A percentile compares a stretch with the other conserved stretches of the same genome.
These are phyloP conservation scores for Cladophialophora exuberans DNA, from an alignment of 2,329 filamentous ascomycete genomes.

Conservation along the genomic window DNA sequence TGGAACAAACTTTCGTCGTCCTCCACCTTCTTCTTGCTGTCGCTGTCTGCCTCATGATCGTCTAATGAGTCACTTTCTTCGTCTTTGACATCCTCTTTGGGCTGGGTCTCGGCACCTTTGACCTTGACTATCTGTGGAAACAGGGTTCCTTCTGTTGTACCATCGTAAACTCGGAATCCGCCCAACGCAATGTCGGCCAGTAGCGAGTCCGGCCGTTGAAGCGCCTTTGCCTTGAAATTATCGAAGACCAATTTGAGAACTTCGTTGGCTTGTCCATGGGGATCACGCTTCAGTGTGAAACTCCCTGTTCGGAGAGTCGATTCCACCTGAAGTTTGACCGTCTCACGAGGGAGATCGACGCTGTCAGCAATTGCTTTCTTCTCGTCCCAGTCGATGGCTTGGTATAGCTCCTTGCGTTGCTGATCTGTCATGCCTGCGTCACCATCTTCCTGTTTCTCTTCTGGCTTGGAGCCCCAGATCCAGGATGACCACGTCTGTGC, in stretches of 20 bases:
- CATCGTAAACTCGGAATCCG: constrained; percentile 91
- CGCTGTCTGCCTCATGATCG: constrained; percentile 38
- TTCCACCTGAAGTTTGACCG: constrained; percentile 89
- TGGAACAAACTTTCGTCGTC: constrained; percentile 83
- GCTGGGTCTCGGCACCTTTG: constrained; percentile 74
- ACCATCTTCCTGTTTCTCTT: constrained; percentile 64
- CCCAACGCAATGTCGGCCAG: constrained; percentile 87
- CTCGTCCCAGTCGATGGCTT: constrained; percentile 98
- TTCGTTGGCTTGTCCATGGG: constrained; percentile 75
- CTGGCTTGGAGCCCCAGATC: constrained; percentile 82
- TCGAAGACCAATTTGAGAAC: constrained; percentile 93
- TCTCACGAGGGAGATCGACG: constrained; percentile 87
- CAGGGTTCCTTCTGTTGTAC: constrained; percentile 85
- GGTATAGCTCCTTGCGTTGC: constrained; percentile 93
- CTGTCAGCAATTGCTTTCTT: constrained; percentile 86
- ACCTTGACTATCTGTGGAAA: constrained; percentile 95
- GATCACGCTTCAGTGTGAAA: constrained; percentile 87
- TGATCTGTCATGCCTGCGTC: constrained; percentile 93
- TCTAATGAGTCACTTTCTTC: constrained; percentile 45
- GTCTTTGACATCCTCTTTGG: constrained; percentile 54
- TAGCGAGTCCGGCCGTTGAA: constrained; percentile 89
- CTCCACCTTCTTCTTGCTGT: constrained; percentile 41
- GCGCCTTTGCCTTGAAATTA: constrained; percentile 84
- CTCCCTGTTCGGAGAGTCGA: constrained; percentile 93
- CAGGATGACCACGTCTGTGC: constrained; percentile 88